Conservation (phyloP, 2,329 filamentous ascomycete species). For the Ambrosiella xylebori region DNA sequence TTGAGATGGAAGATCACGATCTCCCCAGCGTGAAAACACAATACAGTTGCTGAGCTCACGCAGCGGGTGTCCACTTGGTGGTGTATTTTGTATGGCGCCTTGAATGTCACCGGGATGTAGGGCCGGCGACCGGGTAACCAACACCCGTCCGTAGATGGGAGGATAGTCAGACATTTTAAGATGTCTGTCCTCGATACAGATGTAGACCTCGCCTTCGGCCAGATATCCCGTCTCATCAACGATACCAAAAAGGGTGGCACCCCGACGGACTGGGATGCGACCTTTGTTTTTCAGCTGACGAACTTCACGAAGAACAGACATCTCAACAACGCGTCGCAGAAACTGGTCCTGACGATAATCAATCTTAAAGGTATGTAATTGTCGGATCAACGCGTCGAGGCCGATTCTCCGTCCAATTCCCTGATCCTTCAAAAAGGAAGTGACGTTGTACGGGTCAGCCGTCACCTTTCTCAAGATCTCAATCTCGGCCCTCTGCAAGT, state of each 20-base stretch:
- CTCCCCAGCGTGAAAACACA: conserved; percentile 55
- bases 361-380: conserved; percentile 38
- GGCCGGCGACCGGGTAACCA: conserved; percentile 65
- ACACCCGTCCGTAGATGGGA: conserved; percentile 23
- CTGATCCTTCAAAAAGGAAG: conserved; percentile 46
- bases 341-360: conserved; percentile 54
- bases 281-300: conserved; percentile 63
- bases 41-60: conserved; percentile 52
- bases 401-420: conserved; percentile 42
- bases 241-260: conserved; percentile 63
- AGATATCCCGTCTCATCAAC: conserved; percentile 66
- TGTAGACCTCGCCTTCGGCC: conserved; percentile 49
- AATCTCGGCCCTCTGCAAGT: conserved; percentile 47
- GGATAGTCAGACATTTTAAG: not conserved
- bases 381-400: conserved; percentile 43
- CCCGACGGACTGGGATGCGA: conserved; percentile 52
- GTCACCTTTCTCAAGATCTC: conserved; percentile 41
- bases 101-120: conserved; percentile 72
- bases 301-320: conserved; percentile 51
- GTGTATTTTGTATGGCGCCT: conserved; percentile 42
- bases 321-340: conserved; percentile 51
- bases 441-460: conserved; percentile 40
- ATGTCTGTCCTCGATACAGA: conserved; percentile 30
- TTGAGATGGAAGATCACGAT: conserved; percentile 58
- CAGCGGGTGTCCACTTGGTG: conserved; percentile 42